A percentile compares a stretch with the other conserved stretches of the same genome.
These are phyloP conservation scores for Panicum hallii DNA, from an alignment of 202 grass and related monocot genomes.

Conservation along the genomic window DNA sequence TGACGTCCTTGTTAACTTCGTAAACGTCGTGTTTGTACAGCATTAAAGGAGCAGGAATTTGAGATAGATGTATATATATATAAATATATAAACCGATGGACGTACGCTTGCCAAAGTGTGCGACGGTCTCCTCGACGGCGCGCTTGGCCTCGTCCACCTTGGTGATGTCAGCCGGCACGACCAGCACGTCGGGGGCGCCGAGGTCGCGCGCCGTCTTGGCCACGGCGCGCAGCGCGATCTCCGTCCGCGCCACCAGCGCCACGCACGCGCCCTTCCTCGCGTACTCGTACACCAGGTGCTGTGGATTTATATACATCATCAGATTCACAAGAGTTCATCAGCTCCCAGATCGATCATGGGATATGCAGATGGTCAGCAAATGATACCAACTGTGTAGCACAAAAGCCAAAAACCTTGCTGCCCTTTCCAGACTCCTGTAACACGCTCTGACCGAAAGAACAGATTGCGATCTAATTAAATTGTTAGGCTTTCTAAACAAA, in stretches of 20 bases:
- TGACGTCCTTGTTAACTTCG: not conserved
- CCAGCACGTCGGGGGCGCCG: slow-evolving; percentile 51
- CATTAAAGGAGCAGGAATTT: not conserved
- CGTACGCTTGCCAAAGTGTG: slow-evolving; percentile 62
- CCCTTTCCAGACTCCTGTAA: too few relatives aligned
- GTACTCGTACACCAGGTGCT: slow-evolving; percentile 75
- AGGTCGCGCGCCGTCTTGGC: slow-evolving; percentile 56
- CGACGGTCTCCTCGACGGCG: slow-evolving; percentile 63
- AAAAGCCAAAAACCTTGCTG: too few relatives aligned
- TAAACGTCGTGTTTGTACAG: not conserved
- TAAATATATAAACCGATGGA: not conserved
- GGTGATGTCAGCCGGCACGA: slow-evolving; percentile 64
- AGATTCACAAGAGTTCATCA: not conserved
- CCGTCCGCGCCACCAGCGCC: slow-evolving; percentile 60
- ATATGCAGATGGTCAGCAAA: too few relatives aligned
- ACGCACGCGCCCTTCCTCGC: slow-evolving; percentile 61
- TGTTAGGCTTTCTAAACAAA: too few relatives aligned
- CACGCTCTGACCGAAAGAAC: too few relatives aligned
- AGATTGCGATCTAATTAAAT: too few relatives aligned
- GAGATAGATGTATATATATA: not conserved
- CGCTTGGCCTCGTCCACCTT: slow-evolving; percentile 57
- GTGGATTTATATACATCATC: not conserved
- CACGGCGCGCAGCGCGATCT: slow-evolving; percentile 55
- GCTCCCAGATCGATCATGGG: too few relatives aligned
- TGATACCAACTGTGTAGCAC: too few relatives aligned